A percentile compares a stretch with the other conserved stretches of the same genome.
Conservation (phyloP, 2,329 filamentous ascomycete genomes). For the Teratosphaeria pseudoeucalypti region DNA sequence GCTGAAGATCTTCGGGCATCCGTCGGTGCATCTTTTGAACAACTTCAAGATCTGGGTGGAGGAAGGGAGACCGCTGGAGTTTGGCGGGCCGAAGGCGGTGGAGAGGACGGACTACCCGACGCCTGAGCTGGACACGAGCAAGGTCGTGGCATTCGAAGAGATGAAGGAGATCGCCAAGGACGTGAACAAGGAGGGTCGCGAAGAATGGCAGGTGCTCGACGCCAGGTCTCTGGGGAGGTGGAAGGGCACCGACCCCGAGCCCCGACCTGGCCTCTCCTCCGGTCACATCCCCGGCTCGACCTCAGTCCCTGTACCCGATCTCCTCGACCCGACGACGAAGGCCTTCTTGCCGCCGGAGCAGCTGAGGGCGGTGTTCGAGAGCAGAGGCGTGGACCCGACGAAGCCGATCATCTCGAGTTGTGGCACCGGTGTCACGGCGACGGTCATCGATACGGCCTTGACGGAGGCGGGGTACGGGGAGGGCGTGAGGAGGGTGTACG, state of each 20-base stretch:
- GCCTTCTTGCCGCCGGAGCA: constrained; percentile 62
- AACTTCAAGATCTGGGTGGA: constrained; percentile 95
- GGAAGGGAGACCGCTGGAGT: constrained; percentile 69
- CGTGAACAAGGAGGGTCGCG: constrained; percentile 68
- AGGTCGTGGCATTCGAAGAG: constrained; percentile 72
- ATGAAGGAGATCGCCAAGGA: constrained; percentile 68
- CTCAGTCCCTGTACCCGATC: constrained; percentile 66
- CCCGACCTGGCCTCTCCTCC: constrained; percentile 68
- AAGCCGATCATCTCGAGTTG: constrained; percentile 82
- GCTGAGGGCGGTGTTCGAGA: constrained; percentile 64
- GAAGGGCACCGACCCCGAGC: constrained; percentile 74
- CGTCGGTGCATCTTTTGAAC: constrained; percentile 79
- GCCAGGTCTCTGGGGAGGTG: constrained; percentile 72
- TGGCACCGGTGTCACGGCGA: constrained; percentile 88
- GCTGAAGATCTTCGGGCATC: constrained; percentile 77
- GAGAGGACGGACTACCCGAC: constrained; percentile 32
- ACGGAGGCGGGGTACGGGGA: constrained; percentile 65
- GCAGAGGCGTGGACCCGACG: constrained; percentile 66
- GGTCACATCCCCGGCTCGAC: constrained; percentile 87
- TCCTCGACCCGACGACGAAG: constrained; percentile 78
- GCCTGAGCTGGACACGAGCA: constrained; percentile 40
- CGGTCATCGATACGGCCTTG: constrained; percentile 78
- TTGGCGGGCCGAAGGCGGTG: constrained; percentile 52
- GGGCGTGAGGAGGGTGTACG: constrained; percentile 63
- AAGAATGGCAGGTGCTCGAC: constrained; percentile 81